Conservation (phyloP, 148 eudicot genomes). For the Cornus suecica region DNA sequence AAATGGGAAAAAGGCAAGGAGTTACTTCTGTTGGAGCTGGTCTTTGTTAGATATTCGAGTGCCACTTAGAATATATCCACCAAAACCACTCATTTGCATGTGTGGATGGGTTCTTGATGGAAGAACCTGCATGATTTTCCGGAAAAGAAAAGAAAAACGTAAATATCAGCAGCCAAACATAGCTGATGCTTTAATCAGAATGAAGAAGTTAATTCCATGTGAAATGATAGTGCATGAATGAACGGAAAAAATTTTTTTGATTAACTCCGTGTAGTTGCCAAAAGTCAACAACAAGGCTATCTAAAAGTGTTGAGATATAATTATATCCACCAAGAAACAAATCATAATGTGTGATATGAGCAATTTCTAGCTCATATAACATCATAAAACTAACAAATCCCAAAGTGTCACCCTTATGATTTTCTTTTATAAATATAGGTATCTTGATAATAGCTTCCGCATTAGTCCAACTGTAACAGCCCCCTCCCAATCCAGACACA, state of each 20-base stretch:
- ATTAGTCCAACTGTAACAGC: no score
- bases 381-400: neutral
- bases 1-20: neutral
- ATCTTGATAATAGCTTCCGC: no score
- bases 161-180: neutral
- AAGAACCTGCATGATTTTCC: constrained; percentile 56
- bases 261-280: neutral
- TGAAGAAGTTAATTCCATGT: neutral
- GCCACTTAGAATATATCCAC: constrained; percentile 87
- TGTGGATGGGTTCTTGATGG: constrained; percentile 96
- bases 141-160: no score
- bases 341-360: neutral
- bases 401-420: neutral
- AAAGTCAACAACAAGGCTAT: neutral
- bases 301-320: neutral
- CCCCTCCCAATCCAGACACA: no score
- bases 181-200: neutral
- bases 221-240: neutral
- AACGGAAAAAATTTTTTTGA: neutral
- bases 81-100: constrained; percentile 94
- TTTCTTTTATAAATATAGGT: no score
- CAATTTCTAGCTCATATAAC: neutral
- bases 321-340: neutral
- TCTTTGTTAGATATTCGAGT: constrained; percentile 46
- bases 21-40: constrained; percentile 18